A percentile compares a stretch with the other conserved stretches of the same genome.
These are phyloP conservation scores for Apostasia ramifera DNA, from an alignment of 106 monocot genomes.

Conservation along the genomic window DNA sequence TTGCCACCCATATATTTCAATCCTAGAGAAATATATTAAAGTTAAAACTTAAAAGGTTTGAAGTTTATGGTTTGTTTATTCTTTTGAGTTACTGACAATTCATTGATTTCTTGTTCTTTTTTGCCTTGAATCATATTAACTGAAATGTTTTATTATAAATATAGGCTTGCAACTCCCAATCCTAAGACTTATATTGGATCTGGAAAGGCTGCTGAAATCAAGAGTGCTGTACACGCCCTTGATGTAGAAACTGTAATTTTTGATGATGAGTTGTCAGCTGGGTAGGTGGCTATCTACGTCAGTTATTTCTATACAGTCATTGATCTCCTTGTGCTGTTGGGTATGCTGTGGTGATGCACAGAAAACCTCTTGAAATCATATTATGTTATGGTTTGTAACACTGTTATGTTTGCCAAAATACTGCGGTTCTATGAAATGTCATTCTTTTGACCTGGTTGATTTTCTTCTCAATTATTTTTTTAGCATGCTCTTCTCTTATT, in stretches of 20 bases:
- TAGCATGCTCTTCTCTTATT: too few relatives aligned
- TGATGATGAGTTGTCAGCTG: slow-evolving; percentile 93
- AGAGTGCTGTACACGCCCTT: slow-evolving; percentile 75
- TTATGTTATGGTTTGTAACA: background rate
- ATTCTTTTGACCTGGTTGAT: background rate
- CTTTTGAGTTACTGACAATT: too few relatives aligned
- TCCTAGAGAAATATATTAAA: too few relatives aligned
- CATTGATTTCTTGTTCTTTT: background rate
- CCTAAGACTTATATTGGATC: slow-evolving; percentile 97
- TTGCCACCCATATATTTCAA: too few relatives aligned
- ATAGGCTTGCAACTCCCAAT: slow-evolving; percentile 74
- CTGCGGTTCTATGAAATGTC: background rate
- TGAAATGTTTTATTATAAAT: background rate
- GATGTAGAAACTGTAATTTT: slow-evolving; percentile 94
- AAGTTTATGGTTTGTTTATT: too few relatives aligned
- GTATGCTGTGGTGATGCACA: background rate
- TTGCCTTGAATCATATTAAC: background rate
- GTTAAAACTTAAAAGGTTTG: too few relatives aligned
- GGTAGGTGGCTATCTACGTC: slow-evolving; percentile 35
- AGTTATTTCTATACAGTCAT: background rate
- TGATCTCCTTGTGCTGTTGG: background rate
- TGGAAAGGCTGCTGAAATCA: slow-evolving; percentile 96
- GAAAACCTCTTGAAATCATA: background rate
- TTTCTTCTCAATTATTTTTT: too few relatives aligned
- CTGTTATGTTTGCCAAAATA: background rate